Conservation (phyloP, 306 rosid species). For the Glycine tomentella region DNA sequence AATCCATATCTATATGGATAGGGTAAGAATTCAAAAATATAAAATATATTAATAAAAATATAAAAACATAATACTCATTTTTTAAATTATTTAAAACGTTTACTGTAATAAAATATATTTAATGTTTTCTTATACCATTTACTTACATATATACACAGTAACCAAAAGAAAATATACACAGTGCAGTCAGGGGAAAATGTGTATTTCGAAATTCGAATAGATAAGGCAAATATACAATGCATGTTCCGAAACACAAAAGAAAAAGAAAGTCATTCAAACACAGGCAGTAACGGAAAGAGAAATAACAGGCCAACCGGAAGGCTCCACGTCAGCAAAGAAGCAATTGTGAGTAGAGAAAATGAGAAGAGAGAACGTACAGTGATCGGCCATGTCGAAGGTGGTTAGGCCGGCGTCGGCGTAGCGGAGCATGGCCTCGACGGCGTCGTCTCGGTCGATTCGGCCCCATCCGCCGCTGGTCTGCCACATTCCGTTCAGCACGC, state of each 20-base stretch:
- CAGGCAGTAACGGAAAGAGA: too few species aligned
- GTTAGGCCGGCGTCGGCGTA: conserved; percentile 85
- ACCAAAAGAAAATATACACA: too few species aligned
- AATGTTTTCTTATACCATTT: not conserved
- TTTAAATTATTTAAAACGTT: not conserved
- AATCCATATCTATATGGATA: not conserved
- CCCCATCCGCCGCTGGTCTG: conserved; percentile 95
- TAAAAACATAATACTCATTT: too few species aligned
- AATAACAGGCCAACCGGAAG: not conserved
- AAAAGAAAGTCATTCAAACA: too few species aligned
- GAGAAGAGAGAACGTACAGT: conserved; percentile 56
- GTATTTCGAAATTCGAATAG: too few species aligned
- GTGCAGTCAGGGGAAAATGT: not conserved
- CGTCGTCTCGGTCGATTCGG: conserved; percentile 76
- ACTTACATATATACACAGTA: not conserved
- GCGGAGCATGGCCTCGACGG: conserved; percentile 89
- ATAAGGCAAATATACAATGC: too few species aligned
- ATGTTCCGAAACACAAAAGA: too few species aligned
- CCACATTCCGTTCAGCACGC: conserved; percentile 91
- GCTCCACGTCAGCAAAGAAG: conserved; percentile 22
- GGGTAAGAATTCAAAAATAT: not conserved
- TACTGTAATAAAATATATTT: not conserved
- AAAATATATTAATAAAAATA: too few species aligned
- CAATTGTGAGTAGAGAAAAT: not conserved
- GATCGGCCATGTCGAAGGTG: conserved; percentile 98